These are phyloP conservation scores for Aspergillus puulaauensis DNA, from an alignment of 2,329 filamentous ascomycete species.

Conservation along the genomic window DNA sequence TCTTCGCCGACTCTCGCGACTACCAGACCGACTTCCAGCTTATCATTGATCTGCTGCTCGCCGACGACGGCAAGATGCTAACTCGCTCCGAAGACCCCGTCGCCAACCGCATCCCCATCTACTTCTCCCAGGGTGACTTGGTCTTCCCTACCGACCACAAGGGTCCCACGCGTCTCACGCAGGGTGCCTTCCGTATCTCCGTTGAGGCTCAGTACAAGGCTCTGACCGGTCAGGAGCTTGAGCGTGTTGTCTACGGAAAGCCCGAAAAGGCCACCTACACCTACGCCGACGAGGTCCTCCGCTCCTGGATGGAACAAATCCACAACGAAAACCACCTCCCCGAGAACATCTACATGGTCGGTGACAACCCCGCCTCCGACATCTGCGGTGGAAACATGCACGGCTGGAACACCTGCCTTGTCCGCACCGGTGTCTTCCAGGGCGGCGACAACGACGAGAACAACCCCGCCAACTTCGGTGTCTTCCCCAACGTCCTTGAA, in stretches of 20 bases:
- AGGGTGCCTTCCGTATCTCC: constrained; percentile 73
- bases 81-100: constrained; percentile 67
- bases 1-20: constrained; percentile 72
- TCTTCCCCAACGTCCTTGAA: constrained; percentile 71
- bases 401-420: constrained; percentile 77
- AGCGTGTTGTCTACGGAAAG: constrained; percentile 76
- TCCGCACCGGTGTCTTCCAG: constrained; percentile 76
- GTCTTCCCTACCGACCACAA: constrained; percentile 66
- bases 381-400: constrained; percentile 78
- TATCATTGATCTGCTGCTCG: constrained; percentile 70
- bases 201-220: constrained; percentile 66
- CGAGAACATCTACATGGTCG: constrained; percentile 73
- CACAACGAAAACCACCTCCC: constrained; percentile 70
- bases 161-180: constrained; percentile 64
- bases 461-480: constrained; percentile 75
- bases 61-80: constrained; percentile 64
- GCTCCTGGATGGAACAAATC: constrained; percentile 72
- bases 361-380: constrained; percentile 72
- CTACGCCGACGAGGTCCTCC: constrained; percentile 72
- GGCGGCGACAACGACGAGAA: constrained; percentile 73
- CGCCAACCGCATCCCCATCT: constrained; percentile 68
- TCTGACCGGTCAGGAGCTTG: constrained; percentile 67
- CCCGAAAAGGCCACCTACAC: constrained; percentile 74
- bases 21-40: constrained; percentile 75
- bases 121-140: constrained; percentile 67